Evolutionary conservation across 2,329 filamentous ascomycete genomes (phyloP).

Genomic region (Colletotrichum tofieldiae): DNA sequence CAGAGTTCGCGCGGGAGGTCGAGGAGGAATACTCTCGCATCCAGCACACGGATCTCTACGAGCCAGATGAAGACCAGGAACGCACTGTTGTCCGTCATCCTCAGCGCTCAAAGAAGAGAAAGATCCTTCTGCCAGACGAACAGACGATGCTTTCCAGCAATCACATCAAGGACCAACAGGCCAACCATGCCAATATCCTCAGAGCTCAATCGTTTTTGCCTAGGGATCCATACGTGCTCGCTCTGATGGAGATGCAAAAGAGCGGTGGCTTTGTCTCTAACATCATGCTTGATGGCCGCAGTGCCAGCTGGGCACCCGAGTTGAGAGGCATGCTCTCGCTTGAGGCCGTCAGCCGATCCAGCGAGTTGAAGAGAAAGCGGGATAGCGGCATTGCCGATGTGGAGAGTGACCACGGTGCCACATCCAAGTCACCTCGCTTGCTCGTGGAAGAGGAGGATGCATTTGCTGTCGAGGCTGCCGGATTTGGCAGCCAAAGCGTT

Average conservation of each 20-base stretch:
- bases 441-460: conserved; percentile 79
- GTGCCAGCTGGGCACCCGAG: conserved; percentile 90
- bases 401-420: conserved; percentile 72
- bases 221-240: conserved; percentile 87
- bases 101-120: conserved; percentile 82
- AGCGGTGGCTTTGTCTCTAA: conserved; percentile 91
- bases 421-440: conserved; percentile 79
- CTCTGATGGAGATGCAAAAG: conserved; percentile 92
- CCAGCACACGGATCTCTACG: conserved; percentile 72
- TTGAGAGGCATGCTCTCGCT: conserved; percentile 93
- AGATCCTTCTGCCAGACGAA: conserved; percentile 85
- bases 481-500: conserved; percentile 68
- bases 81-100: conserved; percentile 75
- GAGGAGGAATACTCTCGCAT: conserved; percentile 70
- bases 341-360: conserved; percentile 81
- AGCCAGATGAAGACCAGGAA: conserved; percentile 72
- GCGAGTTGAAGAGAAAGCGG: conserved; percentile 93
- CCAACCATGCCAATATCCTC: conserved; percentile 88
- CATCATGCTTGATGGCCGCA: conserved; percentile 86
- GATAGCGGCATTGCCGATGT: conserved; percentile 89
- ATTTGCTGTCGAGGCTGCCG: conserved; percentile 63
- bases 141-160: conserved; percentile 83
- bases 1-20: conserved; percentile 72
- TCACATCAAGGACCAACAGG: conserved; percentile 89
- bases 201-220: conserved; percentile 88